Base-by-base conservation (phyloP, 495 filamentous ascomycete species). In the Aspergillus asperescens region DNA sequence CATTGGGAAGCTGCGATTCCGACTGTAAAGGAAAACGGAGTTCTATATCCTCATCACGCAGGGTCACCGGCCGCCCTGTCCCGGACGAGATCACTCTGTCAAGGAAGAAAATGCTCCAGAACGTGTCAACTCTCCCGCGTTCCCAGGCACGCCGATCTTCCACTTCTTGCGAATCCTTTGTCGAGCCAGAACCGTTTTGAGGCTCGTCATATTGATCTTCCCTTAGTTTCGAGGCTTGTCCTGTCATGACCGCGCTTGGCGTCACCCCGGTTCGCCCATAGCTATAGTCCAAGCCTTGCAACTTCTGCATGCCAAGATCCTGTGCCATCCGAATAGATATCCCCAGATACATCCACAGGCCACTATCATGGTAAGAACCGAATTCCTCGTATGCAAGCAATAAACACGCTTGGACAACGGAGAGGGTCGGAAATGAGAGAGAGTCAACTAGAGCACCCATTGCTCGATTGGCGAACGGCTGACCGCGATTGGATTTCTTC, bases 321-420 rank as follows among this genome's bases (percentile, higher is more conserved):
- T 90, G 81, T 0, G 86, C 87, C 87, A 94, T 90, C 22, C 89
- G 79, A 56, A 94, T 92, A 0, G 88, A 83, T 51, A 88, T 83
- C 0, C 89, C 89, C 13, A 92, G 70, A 57, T 90, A 91, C 88
- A 91, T 92, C 89, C 88, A 94, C 15, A 94, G 70, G 2, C 88
- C 87, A 64, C 88, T 92, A 61, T 92, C 89, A 54, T 87, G 85
- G 57, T 89, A 88, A 18, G 85, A 84, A 10, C 89, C 89, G 53
- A 94, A 94, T 35, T 88, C 84, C 55, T 90, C 86, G 64, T 94
- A 94, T 0, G 88, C 88, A 64, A 94, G 77, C 37, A 94, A 66
- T 24, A 94, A 68, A 40, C 83, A 89, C 6, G 88, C 87, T 57
- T 92, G 88, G 4, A 90, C 85, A 37, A 84, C 87, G 39, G 84